Conservation (phyloP, 495 filamentous ascomycete genomes). For the Amniculicola lignicola region DNA sequence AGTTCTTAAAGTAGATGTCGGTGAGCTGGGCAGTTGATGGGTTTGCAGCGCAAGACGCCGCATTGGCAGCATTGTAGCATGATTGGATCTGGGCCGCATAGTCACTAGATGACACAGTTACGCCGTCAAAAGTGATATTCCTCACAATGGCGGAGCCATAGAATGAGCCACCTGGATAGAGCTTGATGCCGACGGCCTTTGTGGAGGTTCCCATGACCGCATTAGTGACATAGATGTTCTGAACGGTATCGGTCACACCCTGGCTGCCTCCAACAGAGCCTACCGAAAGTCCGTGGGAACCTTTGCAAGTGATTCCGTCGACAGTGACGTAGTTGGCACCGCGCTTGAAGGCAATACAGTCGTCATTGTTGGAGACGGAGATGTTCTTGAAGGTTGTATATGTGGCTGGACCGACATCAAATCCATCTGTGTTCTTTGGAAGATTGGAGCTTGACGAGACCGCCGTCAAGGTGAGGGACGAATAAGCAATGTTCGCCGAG, state of each 20-base stretch:
- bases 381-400: conserved; percentile 42
- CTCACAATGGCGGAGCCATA: neutral
- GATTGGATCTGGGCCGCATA: neutral
- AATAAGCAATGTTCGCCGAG: conserved; percentile 23
- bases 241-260: neutral
- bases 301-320: conserved; percentile 9
- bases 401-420: conserved; percentile 47
- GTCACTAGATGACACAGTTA: neutral
- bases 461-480: conserved; percentile 40
- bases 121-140: neutral
- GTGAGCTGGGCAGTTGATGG: neutral
- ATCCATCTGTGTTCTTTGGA: conserved; percentile 26
- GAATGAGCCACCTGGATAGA: conserved; percentile 5
- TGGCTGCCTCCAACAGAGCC: conserved; percentile 6
- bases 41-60: neutral
- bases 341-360: conserved; percentile 47
- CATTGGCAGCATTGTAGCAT: neutral
- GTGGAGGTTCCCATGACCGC: neutral
- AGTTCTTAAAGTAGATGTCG: neutral
- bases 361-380: conserved; percentile 47
- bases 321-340: conserved; percentile 5
- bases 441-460: conserved; percentile 42
- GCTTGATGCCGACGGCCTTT: conserved; percentile 12
- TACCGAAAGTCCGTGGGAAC: conserved; percentile 12
- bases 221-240: neutral